These are phyloP conservation scores for Pichia sp. DNA, from an alignment of 1,139 yeast species.

Conservation along the genomic window DNA sequence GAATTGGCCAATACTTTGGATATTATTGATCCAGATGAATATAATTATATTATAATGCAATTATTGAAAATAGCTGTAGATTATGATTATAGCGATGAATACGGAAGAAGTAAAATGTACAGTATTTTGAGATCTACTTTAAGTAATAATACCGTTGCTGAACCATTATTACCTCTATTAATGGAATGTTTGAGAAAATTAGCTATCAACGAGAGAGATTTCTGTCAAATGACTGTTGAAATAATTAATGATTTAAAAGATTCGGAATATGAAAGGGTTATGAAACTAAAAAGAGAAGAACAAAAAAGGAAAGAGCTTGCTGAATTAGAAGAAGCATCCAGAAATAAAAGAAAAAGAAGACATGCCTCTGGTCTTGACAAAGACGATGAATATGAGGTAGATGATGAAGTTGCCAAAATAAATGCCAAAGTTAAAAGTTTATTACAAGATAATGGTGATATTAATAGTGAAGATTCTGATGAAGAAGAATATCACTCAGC, in stretches of 20 bases:
- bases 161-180: conserved; percentile 44
- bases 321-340: conserved; percentile 11
- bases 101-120: conserved; percentile 80
- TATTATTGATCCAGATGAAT: conserved; percentile 42
- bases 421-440: conserved; percentile 6
- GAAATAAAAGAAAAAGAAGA: conserved; percentile 21
- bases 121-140: conserved; percentile 62
- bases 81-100: conserved; percentile 86
- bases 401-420: conserved; percentile 9
- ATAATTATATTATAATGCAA: conserved; percentile 74
- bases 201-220: conserved; percentile 77
- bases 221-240: conserved; percentile 79
- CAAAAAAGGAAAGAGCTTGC: conserved; percentile 17
- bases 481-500: conserved; percentile 54
- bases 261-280: conserved; percentile 40
- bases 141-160: conserved; percentile 32
- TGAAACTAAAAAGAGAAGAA: conserved; percentile 25
- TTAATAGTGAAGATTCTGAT: conserved; percentile 29
- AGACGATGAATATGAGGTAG: conserved; percentile 8
- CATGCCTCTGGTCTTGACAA: conserved; percentile 8
- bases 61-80: conserved; percentile 59
- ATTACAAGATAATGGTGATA: conserved; percentile 21
- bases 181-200: conserved; percentile 63
- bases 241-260: conserved; percentile 81
- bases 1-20: conserved; percentile 19